A percentile compares a stretch with the other conserved stretches of the same genome.
Conservation (phyloP, 2,329 filamentous ascomycete species). For the Penicillium sp. region DNA sequence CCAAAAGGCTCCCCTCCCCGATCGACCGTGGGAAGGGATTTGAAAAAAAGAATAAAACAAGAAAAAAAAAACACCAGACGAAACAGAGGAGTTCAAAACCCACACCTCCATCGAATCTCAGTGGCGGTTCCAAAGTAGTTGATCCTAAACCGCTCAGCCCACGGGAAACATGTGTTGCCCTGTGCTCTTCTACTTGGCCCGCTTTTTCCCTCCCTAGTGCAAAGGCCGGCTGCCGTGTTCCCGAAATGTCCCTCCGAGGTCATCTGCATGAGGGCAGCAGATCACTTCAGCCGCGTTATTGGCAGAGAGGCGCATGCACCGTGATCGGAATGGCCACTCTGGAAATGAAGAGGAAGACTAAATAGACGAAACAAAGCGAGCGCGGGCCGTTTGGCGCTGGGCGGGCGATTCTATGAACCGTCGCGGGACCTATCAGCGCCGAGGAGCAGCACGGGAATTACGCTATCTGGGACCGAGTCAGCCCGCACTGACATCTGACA, state of each 20-base stretch:
- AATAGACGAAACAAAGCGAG: constrained; percentile 3
- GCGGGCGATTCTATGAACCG: constrained; percentile 10
- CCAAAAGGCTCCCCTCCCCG: neutral
- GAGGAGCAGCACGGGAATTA: constrained; percentile 4
- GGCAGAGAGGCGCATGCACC: neutral
- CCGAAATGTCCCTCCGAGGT: neutral
- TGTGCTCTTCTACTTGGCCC: constrained; percentile 17
- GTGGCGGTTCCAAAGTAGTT: neutral
- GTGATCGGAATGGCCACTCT: neutral
- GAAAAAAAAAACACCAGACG: too few relatives aligned
- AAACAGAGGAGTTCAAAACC: neutral
- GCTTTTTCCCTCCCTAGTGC: constrained; percentile 14
- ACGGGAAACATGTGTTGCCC: constrained; percentile 11
- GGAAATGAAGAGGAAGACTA: neutral
- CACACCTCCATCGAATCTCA: neutral
- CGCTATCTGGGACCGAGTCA: constrained; percentile 20
- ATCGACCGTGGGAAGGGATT: neutral
- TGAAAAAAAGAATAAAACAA: neutral
- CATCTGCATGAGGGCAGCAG: constrained; percentile 2
- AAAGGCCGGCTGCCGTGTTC: neutral
- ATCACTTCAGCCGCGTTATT: neutral
- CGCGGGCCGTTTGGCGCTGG: constrained; percentile 14
- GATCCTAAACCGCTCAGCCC: constrained; percentile 3
- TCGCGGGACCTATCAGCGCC: constrained; percentile 11
- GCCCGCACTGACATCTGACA: constrained; percentile 33